Base-by-base conservation (phyloP, 1,284 basidiomycete genomes). In the Tilletia caries region DNA sequence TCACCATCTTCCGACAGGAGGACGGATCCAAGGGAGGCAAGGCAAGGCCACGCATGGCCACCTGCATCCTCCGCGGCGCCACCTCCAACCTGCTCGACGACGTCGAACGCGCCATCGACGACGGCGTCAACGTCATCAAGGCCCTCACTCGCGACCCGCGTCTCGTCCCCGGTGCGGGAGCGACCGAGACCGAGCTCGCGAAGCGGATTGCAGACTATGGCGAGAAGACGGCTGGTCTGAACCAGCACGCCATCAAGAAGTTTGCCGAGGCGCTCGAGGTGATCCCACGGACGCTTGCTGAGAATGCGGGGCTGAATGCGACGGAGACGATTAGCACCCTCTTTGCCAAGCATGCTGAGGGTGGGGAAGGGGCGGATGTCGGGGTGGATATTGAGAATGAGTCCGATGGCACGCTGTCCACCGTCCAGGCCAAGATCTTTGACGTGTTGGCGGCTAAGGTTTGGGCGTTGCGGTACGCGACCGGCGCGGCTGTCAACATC, bases 41-140 rank as follows among this genome's bases (percentile, higher is more conserved):
- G 65, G 74, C 80, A 32, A 76, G 75, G 60, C 80, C 81, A 29
- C 73, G 76, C 66, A 81, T 83, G 75, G 78, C 79, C 66, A 83
- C 81, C 32, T 74, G 82, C 25, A 81, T 83, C 1, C 72, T 83
- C 41, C 79, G 81, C 23, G 96, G 96, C 3, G 95, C 96, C 50
- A 99, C 96, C 0, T 89, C 92, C 66, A 98, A 96, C 85, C 89
- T 90, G 75, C 86, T 98, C 67, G 96, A 99, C 83, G 96, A 98
- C 83, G 89, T 98, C 29, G 91, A 99, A 84, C 89, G 96, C 33
- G 93, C 95, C 33, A 88, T 99, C 67, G 96, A 98, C 82, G 95
- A 98, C 80, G 96, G 95, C 32, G 93, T 96, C 76, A 95, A 94
- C 84, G 95, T 96, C 54, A 91, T 99, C 85, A 96, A 98, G 85